These are phyloP conservation scores for Emericellopsis cladophorae DNA, from an alignment of 2,329 filamentous ascomycete species.

Conservation along the genomic window DNA sequence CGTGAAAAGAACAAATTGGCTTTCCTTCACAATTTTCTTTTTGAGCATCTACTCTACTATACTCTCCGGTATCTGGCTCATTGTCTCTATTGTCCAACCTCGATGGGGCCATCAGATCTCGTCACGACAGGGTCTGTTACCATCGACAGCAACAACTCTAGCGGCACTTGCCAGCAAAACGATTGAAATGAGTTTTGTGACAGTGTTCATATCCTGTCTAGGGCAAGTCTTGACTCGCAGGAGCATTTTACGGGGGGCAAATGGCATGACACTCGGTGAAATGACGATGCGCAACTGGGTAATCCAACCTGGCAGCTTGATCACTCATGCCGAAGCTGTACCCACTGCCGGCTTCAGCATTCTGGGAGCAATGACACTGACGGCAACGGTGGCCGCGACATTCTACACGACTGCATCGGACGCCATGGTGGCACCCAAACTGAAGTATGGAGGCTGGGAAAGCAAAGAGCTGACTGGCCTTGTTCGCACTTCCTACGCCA, in stretches of 20 bases:
- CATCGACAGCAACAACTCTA: slow-evolving; percentile 53
- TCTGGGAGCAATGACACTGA: slow-evolving; percentile 50
- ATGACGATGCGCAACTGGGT: slow-evolving; percentile 70
- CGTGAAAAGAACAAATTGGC: slow-evolving; percentile 26
- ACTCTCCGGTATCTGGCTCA: slow-evolving; percentile 54
- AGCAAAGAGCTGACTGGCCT: slow-evolving; percentile 35
- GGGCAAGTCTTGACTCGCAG: slow-evolving; percentile 64
- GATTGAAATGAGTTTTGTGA: slow-evolving; percentile 68
- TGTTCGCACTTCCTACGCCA: slow-evolving; percentile 51
- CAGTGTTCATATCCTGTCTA: slow-evolving; percentile 61
- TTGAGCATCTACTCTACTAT: slow-evolving; percentile 50
- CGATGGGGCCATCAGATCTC: slow-evolving; percentile 47
- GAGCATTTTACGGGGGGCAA: slow-evolving; percentile 45
- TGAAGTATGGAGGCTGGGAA: slow-evolving; percentile 45
- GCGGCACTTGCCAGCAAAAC: slow-evolving; percentile 62
- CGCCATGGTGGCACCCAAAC: slow-evolving; percentile 60
- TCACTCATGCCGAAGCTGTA: slow-evolving; percentile 56
- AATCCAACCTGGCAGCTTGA: slow-evolving; percentile 57
- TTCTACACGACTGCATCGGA: slow-evolving; percentile 70
- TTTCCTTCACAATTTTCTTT: slow-evolving; percentile 30
- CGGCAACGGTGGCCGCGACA: slow-evolving; percentile 52
- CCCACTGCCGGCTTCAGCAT: slow-evolving; percentile 50
- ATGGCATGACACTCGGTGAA: slow-evolving; percentile 62
- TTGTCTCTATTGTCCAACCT: slow-evolving; percentile 48
- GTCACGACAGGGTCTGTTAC: slow-evolving; percentile 37